Percentiles rank a stretch among this genome's conserved stretches.
phyloP scores from a whole-genome alignment of 305 asterid genomes.

The Solanum chacoense region DNA sequence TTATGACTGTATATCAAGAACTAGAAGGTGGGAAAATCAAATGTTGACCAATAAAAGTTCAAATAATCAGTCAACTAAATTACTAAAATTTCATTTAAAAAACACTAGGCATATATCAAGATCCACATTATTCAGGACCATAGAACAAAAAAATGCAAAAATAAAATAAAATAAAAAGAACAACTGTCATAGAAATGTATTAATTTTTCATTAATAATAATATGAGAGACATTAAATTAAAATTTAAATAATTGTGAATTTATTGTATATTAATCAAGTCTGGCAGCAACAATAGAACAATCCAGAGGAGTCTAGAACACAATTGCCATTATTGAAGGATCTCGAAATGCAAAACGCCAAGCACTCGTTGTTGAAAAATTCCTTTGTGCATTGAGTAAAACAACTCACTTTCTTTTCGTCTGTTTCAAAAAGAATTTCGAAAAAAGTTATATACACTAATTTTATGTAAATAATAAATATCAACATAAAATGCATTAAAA shows the following conservation, averaged over 20 bases:
- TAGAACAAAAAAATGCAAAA: neutral
- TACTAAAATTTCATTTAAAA: too few species aligned
- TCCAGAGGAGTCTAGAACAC: neutral
- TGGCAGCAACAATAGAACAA: slow-evolving; percentile 5
- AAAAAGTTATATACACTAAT: neutral
- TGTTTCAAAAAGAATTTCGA: too few species aligned
- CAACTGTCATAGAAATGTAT: neutral
- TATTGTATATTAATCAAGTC: neutral
- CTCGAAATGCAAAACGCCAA: neutral
- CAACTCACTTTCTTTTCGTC: neutral
- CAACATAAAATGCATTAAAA: neutral
- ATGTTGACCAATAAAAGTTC: too few species aligned
- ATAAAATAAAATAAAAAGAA: neutral
- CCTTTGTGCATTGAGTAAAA: neutral
- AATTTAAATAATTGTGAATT: neutral
- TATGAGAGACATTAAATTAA: neutral
- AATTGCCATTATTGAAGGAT: neutral
- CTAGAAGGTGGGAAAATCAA: too few species aligned
- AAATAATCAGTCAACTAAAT: too few species aligned
- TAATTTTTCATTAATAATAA: neutral
- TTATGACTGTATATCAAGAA: too few species aligned
- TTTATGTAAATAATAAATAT: neutral
- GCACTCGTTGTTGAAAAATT: neutral
- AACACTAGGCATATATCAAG: neutral
- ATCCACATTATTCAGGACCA: neutral